phyloP scores from a whole-genome alignment of 2,329 filamentous ascomycete species.

The Diaporthe sp. region DNA sequence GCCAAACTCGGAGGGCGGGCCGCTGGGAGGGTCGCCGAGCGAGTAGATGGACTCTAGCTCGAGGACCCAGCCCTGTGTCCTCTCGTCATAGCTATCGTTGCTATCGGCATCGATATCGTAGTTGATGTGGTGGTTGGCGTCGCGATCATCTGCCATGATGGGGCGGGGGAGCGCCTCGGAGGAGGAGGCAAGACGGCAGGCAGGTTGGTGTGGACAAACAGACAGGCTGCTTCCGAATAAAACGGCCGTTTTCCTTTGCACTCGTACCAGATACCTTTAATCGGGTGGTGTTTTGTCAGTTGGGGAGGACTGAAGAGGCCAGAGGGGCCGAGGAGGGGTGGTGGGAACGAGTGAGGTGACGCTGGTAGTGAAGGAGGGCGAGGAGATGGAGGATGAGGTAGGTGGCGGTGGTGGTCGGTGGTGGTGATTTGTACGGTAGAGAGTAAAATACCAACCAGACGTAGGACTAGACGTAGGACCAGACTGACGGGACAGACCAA shows the following conservation, averaged over 20 bases:
- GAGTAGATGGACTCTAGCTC: conserved; percentile 36
- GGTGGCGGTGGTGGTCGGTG: not conserved
- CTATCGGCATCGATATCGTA: conserved; percentile 33
- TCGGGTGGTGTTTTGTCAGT: not conserved
- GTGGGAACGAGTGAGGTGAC: not conserved
- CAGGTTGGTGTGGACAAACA: not conserved
- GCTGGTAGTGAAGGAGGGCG: not conserved
- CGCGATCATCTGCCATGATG: conserved; percentile 25
- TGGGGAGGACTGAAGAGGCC: not conserved
- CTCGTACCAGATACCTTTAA: not conserved
- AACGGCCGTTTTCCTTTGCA: not conserved
- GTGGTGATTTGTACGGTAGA: not conserved
- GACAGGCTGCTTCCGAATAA: not conserved
- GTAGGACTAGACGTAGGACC: not conserved
- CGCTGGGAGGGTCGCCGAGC: conserved; percentile 34
- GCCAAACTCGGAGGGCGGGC: conserved; percentile 30
- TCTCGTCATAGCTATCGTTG: conserved; percentile 23
- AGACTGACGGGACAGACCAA: conserved; percentile 21
- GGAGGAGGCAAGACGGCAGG: not conserved
- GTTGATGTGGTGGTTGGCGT: not conserved
- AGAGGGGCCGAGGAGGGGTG: not conserved
- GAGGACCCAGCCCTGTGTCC: conserved; percentile 40
- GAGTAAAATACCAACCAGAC: conserved; percentile 3
- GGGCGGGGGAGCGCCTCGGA: conserved; percentile 19
- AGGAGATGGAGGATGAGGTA: not conserved